Evolutionary conservation across 441 rosid genomes (phyloP).

Genomic region (Sinapis alba): DNA sequence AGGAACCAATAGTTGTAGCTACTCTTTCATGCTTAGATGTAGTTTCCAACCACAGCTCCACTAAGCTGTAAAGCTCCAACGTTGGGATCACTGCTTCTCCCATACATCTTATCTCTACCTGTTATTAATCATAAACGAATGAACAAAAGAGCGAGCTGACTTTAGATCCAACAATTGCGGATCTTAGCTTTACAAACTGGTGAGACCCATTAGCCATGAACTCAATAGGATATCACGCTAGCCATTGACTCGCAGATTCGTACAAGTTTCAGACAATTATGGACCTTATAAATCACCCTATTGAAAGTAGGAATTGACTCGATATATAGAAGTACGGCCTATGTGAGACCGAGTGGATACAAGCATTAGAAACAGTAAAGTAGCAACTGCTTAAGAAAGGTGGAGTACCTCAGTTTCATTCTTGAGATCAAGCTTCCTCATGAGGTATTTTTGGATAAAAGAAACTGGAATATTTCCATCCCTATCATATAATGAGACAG

Average conservation of each 20-base stretch:
- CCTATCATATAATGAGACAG: constrained; percentile 46
- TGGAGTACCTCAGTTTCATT: constrained; percentile 80
- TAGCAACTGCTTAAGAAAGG: background rate
- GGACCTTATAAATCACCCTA: too few species aligned
- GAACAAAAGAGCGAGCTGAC: background rate
- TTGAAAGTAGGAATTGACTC: background rate
- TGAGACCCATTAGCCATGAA: constrained; percentile 1
- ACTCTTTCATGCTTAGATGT: constrained; percentile 55
- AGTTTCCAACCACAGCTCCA: constrained; percentile 73
- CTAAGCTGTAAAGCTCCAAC: constrained; percentile 60
- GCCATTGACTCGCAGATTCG: background rate
- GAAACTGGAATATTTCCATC: constrained; percentile 86
- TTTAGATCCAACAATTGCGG: background rate
- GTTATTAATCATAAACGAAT: background rate
- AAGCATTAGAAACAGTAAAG: constrained; percentile 5
- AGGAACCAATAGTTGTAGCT: constrained; percentile 64
- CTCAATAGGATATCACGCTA: background rate
- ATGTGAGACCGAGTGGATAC: background rate
- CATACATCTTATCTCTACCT: constrained; percentile 91
- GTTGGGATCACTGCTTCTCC: constrained; percentile 84
- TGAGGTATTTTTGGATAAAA: constrained; percentile 82
- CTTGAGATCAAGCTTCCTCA: constrained; percentile 77
- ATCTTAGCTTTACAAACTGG: background rate
- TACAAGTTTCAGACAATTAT: too few species aligned
- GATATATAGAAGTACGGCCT: background rate